Evolutionary conservation across 768 basidiomycete genomes (phyloP), one percentile per base, ranked within the genome.

Genomic region (Macrolepiota albuminosa): DNA sequence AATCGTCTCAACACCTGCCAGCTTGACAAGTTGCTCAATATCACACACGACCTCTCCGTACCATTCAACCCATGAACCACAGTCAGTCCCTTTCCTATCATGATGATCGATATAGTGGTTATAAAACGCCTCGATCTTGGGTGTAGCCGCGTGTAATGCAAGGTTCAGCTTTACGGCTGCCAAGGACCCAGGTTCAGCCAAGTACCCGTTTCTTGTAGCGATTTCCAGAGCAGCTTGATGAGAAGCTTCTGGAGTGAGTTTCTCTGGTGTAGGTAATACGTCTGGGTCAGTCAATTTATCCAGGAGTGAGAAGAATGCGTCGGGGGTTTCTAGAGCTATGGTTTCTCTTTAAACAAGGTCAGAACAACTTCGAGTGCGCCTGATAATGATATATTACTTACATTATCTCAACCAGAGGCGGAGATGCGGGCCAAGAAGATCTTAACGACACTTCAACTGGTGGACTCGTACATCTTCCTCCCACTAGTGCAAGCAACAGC

Each of bases 21-120:
- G 73, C 40, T 75, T 78, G 24, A 76, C 74, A 52, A 91, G 76
- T 4, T 75, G 80, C 63, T 88, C 81, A 16, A 81, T 78, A 62
- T 89, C 85, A 67, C 92, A 94, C 1, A 88, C 80, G 31, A 84
- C 77, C 52, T 82, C 70, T 1, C 92, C 91, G 67, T 92, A 88
- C 91, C 89, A 92, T 58, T 90, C 90, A 11, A 91, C 87, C 91
- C 88, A 94, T 13, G 87, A 87, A 2, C 80, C 85, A 65, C 87
- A 89, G 6, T 72, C 67, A 8, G 68, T 69, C 11, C 69, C 72
- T 39, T 66, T 65, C 40, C 73, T 68, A 10, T 65, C 72, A 62
- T 72, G 67, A 56, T 73, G 68, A 64, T 76, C 70, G 53, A 70
- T 65, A 64, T 93, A 95, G 69, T 86, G 85, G 54, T 88, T 81